Evolutionary conservation across 2,329 filamentous ascomycete genomes (phyloP), one percentile per base, ranked within the genome.

Genomic region (Trichophyton rubrum): DNA sequence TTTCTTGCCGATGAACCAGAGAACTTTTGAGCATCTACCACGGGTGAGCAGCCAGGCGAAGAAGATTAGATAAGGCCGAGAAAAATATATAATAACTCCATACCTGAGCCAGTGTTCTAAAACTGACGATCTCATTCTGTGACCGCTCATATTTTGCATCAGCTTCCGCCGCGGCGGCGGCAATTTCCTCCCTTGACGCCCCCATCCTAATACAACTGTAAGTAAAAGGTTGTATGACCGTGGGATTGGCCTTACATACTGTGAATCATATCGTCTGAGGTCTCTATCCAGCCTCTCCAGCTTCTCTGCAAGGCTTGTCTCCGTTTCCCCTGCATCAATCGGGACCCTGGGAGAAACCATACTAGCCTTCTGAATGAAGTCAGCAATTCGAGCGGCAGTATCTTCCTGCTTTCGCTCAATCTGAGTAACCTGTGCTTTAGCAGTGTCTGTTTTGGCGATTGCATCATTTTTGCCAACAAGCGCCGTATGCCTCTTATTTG

Each of bases 1-100:
- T 85, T 30, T 80, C 76, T 61, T 88, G 81, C 15, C 93, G 88
- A 61, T 86, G 77, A 8, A 77, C 74, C 45, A 96, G 82, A 0
- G 90, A 84, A 35, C 78, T 68, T 66, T 80, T 80, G 49, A 85
- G 74, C 56, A 74, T 72, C 77, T 83, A 62, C 33, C 41, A 24
- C 6, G 11, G 51, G 20, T 51, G 22, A 30, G 9, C 33, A 45
- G 45, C 17, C 6, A 3, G 4, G 13, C 22, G 11, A 11, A 7
- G 8, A 24, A 17, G 11, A 24, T 67, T 62, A 66, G 41, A 9
- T 38, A 58, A 13, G 63, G 30, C 20, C n/a, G 22, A 35, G 15
- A 20, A 20, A 7, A n/a, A 2, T 7, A n/a, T 9, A n/a, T 9
- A 35, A 35, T 13, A 27, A 38, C 33, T 43, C 27, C n/a, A 43